Conservation (phyloP, 805 yeast genomes). For the Candida suzukii region DNA sequence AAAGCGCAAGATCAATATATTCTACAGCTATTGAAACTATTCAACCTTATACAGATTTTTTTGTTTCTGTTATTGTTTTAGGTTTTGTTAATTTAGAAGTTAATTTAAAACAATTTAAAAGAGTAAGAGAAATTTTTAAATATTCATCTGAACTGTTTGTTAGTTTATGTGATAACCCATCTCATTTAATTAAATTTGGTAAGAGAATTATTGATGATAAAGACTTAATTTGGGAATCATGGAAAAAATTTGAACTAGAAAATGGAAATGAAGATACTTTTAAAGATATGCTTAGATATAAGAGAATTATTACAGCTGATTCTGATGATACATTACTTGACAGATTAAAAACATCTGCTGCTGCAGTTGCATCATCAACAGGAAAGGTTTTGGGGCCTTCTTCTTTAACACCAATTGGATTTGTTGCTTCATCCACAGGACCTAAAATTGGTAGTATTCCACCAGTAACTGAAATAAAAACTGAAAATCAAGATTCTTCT, state of each 20-base stretch:
- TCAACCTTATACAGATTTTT: conserved; percentile 20
- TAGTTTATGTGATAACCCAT: conserved; percentile 4
- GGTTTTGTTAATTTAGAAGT: conserved; percentile 56
- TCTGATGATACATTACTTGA: neutral
- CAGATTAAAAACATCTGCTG: neutral
- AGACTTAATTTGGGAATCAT: conserved; percentile 48
- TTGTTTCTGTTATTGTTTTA: conserved; percentile 34
- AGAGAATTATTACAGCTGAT: conserved; percentile 32
- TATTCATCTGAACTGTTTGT: conserved; percentile 40
- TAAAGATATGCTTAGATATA: conserved; percentile 64
- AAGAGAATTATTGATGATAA: conserved; percentile 8
- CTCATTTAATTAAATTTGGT: conserved; percentile 15
- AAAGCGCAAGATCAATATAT: conserved; percentile 40
- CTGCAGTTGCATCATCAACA: conserved; percentile 2
- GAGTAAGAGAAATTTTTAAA: conserved; percentile 59
- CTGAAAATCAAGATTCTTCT: neutral
- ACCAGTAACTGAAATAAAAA: conserved; percentile 6
- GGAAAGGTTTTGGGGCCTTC: neutral
- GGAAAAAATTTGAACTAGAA: conserved; percentile 70
- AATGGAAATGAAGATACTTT: conserved; percentile 66
- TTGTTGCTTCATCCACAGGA: conserved; percentile 35
- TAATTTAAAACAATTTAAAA: conserved; percentile 37
- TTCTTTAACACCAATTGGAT: conserved; percentile 34
- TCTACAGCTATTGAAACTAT: conserved; percentile 39
- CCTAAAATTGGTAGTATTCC: conserved; percentile 25